Evolutionary conservation across 78 protist species (phyloP).

Genomic region (Dictyostelium capitatum): DNA sequence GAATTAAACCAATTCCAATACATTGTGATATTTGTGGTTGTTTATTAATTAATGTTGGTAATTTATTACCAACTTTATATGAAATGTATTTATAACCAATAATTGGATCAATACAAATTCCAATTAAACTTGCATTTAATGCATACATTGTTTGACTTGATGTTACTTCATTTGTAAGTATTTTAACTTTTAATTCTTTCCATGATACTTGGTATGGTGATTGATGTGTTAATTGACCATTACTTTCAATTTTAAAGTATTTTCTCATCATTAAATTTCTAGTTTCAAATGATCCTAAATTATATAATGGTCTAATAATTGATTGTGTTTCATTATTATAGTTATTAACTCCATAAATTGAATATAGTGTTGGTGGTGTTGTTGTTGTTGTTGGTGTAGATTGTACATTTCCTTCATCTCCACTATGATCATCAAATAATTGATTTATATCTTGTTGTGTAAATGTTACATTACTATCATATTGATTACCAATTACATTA

Average conservation of each 20-base stretch:
- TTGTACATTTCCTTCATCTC: background rate
- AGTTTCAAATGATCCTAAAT: background rate
- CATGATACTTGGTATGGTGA: conserved; percentile 38
- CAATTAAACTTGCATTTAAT: conserved; percentile 33
- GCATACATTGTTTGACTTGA: conserved; percentile 61
- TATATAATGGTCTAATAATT: background rate
- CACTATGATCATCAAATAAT: background rate
- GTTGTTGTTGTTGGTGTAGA: background rate
- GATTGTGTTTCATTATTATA: background rate
- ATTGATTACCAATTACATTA: background rate
- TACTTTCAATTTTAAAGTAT: conserved; percentile 1
- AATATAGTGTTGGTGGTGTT: background rate
- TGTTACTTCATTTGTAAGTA: conserved; percentile 8
- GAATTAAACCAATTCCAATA: conserved; percentile 36
- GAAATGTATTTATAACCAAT: background rate
- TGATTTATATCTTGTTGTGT: conserved; percentile 13
- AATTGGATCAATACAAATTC: conserved; percentile 31
- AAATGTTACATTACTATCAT: background rate
- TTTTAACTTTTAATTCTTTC: conserved; percentile 35
- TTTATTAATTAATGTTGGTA: conserved; percentile 6
- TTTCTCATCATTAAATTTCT: background rate
- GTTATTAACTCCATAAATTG: background rate
- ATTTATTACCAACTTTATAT: conserved; percentile 2
- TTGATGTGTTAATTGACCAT: conserved; percentile 5
- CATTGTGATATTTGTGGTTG: conserved; percentile 33